Percentiles rank a stretch among this genome's conserved stretches.
Conservation (phyloP, 2,329 filamentous ascomycete genomes). For the Fusarium subglutinans region DNA sequence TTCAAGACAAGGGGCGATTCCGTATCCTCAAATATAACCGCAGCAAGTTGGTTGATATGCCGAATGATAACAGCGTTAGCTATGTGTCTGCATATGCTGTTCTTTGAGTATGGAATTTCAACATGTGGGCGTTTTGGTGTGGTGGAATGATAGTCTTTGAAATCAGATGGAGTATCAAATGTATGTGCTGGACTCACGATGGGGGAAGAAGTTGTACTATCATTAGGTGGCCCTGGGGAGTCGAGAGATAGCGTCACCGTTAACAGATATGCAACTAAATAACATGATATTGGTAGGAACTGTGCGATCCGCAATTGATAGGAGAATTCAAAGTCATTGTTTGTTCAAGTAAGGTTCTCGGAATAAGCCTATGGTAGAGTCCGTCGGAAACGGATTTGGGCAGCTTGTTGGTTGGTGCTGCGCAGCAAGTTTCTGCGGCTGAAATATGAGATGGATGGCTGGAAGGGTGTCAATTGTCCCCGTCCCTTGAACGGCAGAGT, state of each 20-base stretch:
- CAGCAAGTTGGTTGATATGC: constrained; percentile 72
- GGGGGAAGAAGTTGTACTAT: not conserved
- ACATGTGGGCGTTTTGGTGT: not conserved
- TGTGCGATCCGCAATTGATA: not conserved
- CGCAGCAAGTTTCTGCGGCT: not conserved
- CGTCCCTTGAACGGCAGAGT: not conserved
- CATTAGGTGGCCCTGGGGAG: not conserved
- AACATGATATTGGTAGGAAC: not conserved
- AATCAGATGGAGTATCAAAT: not conserved
- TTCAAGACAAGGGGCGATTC: constrained; percentile 64
- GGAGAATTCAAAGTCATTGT: not conserved
- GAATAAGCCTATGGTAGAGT: not conserved
- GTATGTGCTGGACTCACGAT: not conserved
- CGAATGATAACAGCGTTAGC: constrained; percentile 55
- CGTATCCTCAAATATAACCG: constrained; percentile 87
- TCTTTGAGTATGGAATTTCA: not conserved
- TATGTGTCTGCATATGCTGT: constrained; percentile 90
- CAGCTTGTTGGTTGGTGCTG: constrained; percentile 2
- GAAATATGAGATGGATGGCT: constrained; percentile 2
- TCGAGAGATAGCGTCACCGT: not conserved
- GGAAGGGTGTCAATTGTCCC: not conserved
- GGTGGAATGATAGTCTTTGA: not conserved
- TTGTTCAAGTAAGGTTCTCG: not conserved
- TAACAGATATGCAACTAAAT: not conserved
- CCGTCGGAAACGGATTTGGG: not conserved